Conservation (phyloP, 768 basidiomycete species). For the Mycena latifolia region DNA sequence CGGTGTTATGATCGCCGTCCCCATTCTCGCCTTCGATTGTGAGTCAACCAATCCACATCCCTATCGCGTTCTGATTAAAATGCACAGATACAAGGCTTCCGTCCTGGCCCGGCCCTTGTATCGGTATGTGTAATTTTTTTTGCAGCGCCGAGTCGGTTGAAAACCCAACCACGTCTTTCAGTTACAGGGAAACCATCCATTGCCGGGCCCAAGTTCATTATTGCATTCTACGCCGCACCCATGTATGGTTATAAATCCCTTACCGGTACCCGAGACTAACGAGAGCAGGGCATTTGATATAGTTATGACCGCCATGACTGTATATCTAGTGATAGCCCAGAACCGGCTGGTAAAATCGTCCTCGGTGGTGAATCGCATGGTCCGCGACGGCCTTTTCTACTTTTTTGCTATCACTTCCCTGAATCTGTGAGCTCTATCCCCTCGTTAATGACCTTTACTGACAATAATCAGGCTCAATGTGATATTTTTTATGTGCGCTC, state of each 20-base stretch:
- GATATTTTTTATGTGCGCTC: conserved; percentile 32
- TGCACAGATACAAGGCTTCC: conserved; percentile 30
- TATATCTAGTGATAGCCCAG: conserved; percentile 25
- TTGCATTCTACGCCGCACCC: conserved; percentile 35
- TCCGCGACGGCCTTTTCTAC: conserved; percentile 33
- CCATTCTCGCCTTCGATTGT: conserved; percentile 34
- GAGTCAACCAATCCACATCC: not conserved
- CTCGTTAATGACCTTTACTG: not conserved
- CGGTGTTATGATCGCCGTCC: conserved; percentile 36
- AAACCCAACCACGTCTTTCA: not conserved
- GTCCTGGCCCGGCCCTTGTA: conserved; percentile 32
- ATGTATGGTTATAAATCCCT: conserved; percentile 10
- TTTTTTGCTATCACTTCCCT: conserved; percentile 33
- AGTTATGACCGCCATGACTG: conserved; percentile 32
- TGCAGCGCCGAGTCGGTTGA: not conserved
- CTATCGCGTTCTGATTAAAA: not conserved
- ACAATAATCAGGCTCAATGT: conserved; percentile 28
- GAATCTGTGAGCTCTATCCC: conserved; percentile 26
- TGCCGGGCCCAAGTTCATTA: conserved; percentile 36
- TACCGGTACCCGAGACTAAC: not conserved
- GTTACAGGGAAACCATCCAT: conserved; percentile 35
- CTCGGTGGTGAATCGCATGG: conserved; percentile 32
- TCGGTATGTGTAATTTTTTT: conserved; percentile 10
- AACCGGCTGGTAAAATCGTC: conserved; percentile 17
- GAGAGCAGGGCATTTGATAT: conserved; percentile 30